Base-by-base conservation (phyloP, 495 filamentous ascomycete species). In the Rostrohypoxylon terebratum region DNA sequence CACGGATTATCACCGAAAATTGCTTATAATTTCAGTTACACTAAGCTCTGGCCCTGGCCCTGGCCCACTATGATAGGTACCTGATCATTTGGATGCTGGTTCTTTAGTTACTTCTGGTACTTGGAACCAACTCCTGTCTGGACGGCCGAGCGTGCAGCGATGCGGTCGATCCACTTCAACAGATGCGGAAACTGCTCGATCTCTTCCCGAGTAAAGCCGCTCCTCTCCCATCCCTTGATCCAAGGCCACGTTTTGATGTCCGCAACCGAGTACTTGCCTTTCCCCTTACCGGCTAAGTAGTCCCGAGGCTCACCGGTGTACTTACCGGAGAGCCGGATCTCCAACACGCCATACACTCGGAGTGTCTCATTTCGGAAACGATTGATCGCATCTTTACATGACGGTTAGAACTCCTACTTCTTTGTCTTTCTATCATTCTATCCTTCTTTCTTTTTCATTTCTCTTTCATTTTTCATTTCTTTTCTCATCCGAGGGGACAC, bases 181-280 rank as follows among this genome's bases (percentile, higher is more conserved):
- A 88, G 38, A 75, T 87, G 83, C 31, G 86, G 86, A 73, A 85
- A 87, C 0, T 69, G 57, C n/a, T 81, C 71, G 77, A 87, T 81
- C 25, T 87, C 83, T 66, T 87, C 76, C 51, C 82, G 60, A 2
- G 79, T 83, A 59, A 85, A 83, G 0, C 84, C 83, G 23, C 63
- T 76, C 25, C 73, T 63, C 54, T 78, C 68, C 78, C 80, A 87
- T 4, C 72, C 77, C 60, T 84, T 87, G 8, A 88, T 78, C 85
- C 84, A 87, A n/a, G 85, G 77, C 85, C 85, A 88, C 0, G 86
- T 83, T 45, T 83, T 83, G 21, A 88, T 88, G 63, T 88, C 86
- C 40, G 86, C 85, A 2, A 87, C 75, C 16, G 78, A 80, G 71
- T 87, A 88, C 71, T 85, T 87, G 6, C 86, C 86, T 60, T 83